phyloP scores from a whole-genome alignment of 176 grass and related monocot genomes.

The Musa schizocarpa region DNA sequence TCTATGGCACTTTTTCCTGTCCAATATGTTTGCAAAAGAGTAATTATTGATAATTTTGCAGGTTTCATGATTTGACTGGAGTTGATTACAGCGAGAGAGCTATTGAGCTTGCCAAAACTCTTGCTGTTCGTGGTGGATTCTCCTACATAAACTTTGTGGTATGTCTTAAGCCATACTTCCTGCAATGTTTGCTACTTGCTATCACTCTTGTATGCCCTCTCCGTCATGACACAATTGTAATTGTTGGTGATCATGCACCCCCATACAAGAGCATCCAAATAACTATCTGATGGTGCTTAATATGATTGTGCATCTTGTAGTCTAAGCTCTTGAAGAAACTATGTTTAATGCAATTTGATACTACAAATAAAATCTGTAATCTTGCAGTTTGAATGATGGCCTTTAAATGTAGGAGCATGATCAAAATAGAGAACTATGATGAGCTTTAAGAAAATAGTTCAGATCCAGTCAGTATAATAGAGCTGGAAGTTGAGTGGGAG shows the following conservation, averaged over 20 bases:
- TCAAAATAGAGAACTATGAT: background rate
- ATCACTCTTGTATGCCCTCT: background rate
- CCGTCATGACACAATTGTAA: background rate
- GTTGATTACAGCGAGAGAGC: slow-evolving; percentile 78
- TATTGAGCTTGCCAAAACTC: slow-evolving; percentile 65
- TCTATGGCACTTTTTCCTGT: background rate
- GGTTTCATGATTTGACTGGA: slow-evolving; percentile 82
- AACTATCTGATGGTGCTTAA: background rate
- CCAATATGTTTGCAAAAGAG: background rate
- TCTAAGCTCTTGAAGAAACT: background rate
- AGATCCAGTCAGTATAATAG: too few relatives aligned
- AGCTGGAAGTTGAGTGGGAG: too few relatives aligned
- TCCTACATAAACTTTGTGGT: slow-evolving; percentile 81
- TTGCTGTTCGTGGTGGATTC: slow-evolving; percentile 64
- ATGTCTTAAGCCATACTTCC: slow-evolving; percentile 32
- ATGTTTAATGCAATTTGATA: background rate
- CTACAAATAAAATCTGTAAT: too few relatives aligned
- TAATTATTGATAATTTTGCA: slow-evolving; percentile 21
- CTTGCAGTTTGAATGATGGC: background rate
- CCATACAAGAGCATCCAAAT: background rate
- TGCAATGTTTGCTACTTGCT: background rate
- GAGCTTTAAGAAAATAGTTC: too few relatives aligned
- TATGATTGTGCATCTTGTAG: background rate
- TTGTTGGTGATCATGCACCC: background rate
- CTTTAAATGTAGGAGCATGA: background rate